These are phyloP conservation scores for Peronosclerospora sorghi DNA, from an alignment of 352 stramenopile species.

Conservation along the genomic window DNA sequence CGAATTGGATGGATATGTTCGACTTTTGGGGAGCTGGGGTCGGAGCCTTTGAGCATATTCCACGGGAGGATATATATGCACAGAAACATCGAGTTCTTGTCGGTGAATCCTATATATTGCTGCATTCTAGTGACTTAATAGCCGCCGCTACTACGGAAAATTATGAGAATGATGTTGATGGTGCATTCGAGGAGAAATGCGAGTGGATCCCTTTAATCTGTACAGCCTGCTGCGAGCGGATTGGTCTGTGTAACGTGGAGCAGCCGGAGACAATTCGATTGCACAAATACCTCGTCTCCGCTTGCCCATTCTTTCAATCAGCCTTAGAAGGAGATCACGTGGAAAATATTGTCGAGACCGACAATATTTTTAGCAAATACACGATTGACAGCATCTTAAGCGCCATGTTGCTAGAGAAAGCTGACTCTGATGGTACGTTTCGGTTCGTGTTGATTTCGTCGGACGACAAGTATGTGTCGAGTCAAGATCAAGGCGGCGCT, in stretches of 20 bases:
- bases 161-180: conserved; percentile 1
- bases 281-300: conserved; percentile 46
- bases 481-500: background rate
- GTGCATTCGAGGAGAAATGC: conserved; percentile 9
- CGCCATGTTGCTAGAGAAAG: conserved; percentile 51
- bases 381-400: conserved; percentile 62
- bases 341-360: conserved; percentile 1
- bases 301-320: conserved; percentile 2
- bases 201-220: conserved; percentile 37
- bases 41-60: conserved; percentile 72
- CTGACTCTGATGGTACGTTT: conserved; percentile 65
- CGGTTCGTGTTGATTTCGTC: conserved; percentile 34
- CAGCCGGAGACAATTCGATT: conserved; percentile 38
- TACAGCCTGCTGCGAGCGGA: conserved; percentile 19
- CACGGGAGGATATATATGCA: conserved; percentile 51
- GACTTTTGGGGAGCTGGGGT: conserved; percentile 76
- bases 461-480: background rate
- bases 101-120: conserved; percentile 47
- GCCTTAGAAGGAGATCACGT: background rate
- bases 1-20: conserved; percentile 84
- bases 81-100: conserved; percentile 42
- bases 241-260: conserved; percentile 32
- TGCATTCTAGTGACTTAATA: conserved; percentile 40
- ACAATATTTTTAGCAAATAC: conserved; percentile 53
- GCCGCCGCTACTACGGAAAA: conserved; percentile 3